Evolutionary conservation across 345 rosid species (phyloP), one percentile per base, ranked within the genome.

Genomic region (Excoecaria agallocha): DNA sequence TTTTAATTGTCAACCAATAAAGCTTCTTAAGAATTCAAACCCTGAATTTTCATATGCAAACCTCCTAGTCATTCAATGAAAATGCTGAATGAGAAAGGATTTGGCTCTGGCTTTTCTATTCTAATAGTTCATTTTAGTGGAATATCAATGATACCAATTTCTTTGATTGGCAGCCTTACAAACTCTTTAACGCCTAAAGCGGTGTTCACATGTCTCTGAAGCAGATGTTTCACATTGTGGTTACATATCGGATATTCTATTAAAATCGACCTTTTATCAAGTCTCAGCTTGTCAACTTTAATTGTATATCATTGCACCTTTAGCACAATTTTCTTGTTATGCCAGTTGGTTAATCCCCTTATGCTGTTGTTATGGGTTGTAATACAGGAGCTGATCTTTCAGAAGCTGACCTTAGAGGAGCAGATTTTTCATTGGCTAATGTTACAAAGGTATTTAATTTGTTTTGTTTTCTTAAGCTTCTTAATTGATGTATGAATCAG

Each of bases 371-470:
- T 41, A 30, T n/a, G 46, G 62, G 12, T 38, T n/a, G 46, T 54
- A 30, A 35, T 22, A 20, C 82, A 94, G 98, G 97, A 71, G 97
- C 97, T 81, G 95, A 92, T 85, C 89, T 94, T 80, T 92, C 98
- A 0, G 94, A 94, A 74, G 82, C 96, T 79, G 98, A 94, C 85
- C 96, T 94, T 22, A 86, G 94, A 82, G 87, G 89, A 51, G 97
- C 87, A 55, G 98, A 92, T 83, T 88, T 94, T 82, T 89, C 97
- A 17, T 85, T 94, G 78, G 98, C 98, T 72, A 94, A 90, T 78
- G 93, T 92, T 70, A 84, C 97, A 71, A 92, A 92, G 97, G 97
- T 94, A 3, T 19, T 55, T 55, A 6, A 19, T 55, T 55, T n/a
- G 2, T 68, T 66, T 70, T 46, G 24, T 30, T 58, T 8, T 46